Percentiles rank a stretch among this genome's conserved stretches.
Evolutionary conservation across 75 land plant species (phyloP).

Genomic region (Azolla pinnata): DNA sequence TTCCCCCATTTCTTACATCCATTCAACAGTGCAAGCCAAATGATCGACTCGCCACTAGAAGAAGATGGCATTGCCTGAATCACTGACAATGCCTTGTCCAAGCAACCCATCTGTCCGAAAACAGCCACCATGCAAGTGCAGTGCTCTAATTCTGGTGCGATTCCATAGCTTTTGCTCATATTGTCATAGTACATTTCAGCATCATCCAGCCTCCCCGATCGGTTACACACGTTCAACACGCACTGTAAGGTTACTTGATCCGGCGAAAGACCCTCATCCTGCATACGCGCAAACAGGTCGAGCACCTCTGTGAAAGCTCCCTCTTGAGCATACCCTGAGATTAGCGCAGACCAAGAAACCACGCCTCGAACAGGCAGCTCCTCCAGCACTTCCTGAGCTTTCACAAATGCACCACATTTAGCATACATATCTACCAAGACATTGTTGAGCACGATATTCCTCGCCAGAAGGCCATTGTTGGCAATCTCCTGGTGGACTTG

Average conservation of each 20-base stretch:
- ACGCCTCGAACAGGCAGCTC: conserved; percentile 13
- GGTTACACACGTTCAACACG: too few species aligned
- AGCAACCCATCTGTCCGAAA: conserved; percentile 17
- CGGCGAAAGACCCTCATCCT: conserved; percentile 9
- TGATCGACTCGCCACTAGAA: conserved; percentile 14
- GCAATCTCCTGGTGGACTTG: neutral
- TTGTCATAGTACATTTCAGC: too few species aligned
- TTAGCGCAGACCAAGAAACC: conserved; percentile 20
- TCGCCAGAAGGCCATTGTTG: neutral
- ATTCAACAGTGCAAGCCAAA: conserved; percentile 22
- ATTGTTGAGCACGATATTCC: conserved; percentile 31
- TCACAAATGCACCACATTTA: conserved; percentile 33
- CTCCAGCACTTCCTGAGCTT: conserved; percentile 22
- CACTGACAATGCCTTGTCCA: conserved; percentile 16
- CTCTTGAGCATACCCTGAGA: conserved; percentile 16
- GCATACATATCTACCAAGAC: conserved; percentile 43
- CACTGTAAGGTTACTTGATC: conserved; percentile 39
- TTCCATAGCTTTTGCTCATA: too few species aligned
- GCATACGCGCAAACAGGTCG: conserved; percentile 11
- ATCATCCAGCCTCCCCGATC: too few species aligned
- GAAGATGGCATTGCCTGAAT: conserved; percentile 14
- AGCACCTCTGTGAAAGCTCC: conserved; percentile 19
- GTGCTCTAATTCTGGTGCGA: too few species aligned
- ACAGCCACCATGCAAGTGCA: too few species aligned
- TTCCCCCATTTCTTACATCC: conserved; percentile 19